phyloP scores from a whole-genome alignment of 208 protist species.

The Lotmaria passim region DNA sequence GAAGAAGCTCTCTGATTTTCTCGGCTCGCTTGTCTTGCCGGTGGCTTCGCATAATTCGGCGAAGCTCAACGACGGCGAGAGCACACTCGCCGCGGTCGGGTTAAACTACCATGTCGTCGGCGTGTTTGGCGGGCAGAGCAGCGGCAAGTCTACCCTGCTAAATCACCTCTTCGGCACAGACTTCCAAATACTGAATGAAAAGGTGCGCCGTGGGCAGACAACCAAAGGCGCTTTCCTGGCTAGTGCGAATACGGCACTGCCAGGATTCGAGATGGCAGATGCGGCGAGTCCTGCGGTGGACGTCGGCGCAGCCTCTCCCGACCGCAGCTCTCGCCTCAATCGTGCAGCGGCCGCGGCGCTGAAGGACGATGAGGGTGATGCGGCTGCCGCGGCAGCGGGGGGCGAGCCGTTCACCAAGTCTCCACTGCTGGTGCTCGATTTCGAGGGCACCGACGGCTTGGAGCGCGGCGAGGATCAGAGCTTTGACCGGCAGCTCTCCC shows the following conservation, averaged over 20 bases:
- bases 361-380: background rate
- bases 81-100: slow-evolving; percentile 28
- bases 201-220: slow-evolving; percentile 90
- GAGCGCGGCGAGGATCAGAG: slow-evolving; percentile 96
- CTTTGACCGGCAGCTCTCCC: slow-evolving; percentile 96
- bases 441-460: slow-evolving; percentile 97
- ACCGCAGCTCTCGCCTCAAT: slow-evolving; percentile 26
- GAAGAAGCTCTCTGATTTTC: slow-evolving; percentile 55
- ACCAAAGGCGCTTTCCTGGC: slow-evolving; percentile 94
- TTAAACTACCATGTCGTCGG: slow-evolving; percentile 91
- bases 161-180: slow-evolving; percentile 96
- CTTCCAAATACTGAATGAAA: slow-evolving; percentile 95
- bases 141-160: slow-evolving; percentile 97
- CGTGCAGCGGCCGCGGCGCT: slow-evolving; percentile 17
- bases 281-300: background rate
- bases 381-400: background rate
- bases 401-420: background rate
- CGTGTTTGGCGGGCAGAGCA: slow-evolving; percentile 96
- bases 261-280: slow-evolving; percentile 26
- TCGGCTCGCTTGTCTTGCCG: slow-evolving; percentile 27
- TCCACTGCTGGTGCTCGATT: slow-evolving; percentile 94
- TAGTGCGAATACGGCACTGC: slow-evolving; percentile 35
- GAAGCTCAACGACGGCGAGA: background rate
- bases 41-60: background rate
- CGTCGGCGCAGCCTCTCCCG: background rate